Evolutionary conservation across 2,329 filamentous ascomycete genomes (phyloP), one percentile per base, ranked within the genome.

Genomic region (Colletotrichum sp.): DNA sequence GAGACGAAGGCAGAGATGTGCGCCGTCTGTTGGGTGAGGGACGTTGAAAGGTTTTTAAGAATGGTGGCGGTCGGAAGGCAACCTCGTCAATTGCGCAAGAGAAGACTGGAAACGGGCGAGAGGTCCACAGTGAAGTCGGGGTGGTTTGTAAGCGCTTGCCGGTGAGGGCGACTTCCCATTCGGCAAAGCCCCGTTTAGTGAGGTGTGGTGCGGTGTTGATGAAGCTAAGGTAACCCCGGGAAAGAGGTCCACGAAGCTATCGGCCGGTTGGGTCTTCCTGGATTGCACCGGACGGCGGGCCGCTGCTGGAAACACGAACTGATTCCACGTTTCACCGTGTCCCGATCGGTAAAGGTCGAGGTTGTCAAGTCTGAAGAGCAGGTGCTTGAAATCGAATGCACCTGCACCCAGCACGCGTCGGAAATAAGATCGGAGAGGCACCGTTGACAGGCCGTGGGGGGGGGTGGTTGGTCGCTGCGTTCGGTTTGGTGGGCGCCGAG

Each of bases 401-500:
- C 7, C 28, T n/a, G 59, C 9, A 32, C n/a, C 30, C 18, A 21
- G 30, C n/a, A 34, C 59, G 28, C 30, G 39, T 63, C 55, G 55
- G 55, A 57, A 44, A 67, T 21, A 36, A 62, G 26, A 18, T 55
- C 26, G 63, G 44, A 34, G 30, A 62, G 30, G 28, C 32, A 18
- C n/a, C 44, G 44, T 52, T 52, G 44, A 52, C n/a, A 52, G 44
- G 10, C 44, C 44, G 44, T 52, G 44, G 44, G 44, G 44, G 39
- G 39, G 44, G 44, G 44, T 52, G 59, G n/a, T 30, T 30, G 26
- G 57, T 60, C 24, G 57, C 57, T 34, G 70, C 39, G 32, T 18
- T 49, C 55, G 70, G 73, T 39, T 71, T 30, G 26, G 26, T 44
- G 63, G 63, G 30, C n/a, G 74, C 74, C 74, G 74, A 76, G 34